These are phyloP conservation scores for Salix caprea DNA, from an alignment of 345 rosid genomes.

Conservation along the genomic window DNA sequence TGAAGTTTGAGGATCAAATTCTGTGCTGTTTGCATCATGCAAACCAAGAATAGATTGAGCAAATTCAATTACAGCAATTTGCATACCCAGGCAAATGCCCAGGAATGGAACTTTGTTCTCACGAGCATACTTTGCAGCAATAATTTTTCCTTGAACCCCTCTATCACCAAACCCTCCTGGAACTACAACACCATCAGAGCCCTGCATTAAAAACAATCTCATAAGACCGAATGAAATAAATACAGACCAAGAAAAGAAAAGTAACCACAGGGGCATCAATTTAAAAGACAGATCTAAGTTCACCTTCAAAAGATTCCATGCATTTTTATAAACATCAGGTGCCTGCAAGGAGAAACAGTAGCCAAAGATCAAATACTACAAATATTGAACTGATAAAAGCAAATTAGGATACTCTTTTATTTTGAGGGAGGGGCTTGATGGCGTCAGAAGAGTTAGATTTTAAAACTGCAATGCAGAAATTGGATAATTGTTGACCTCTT, in stretches of 20 bases:
- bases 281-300: slow-evolving; percentile 2
- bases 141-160: slow-evolving; percentile 90
- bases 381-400: background rate
- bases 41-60: slow-evolving; percentile 84
- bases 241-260: background rate
- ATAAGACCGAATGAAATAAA: slow-evolving; percentile 2
- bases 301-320: slow-evolving; percentile 88
- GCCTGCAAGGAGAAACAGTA: slow-evolving; percentile 42
- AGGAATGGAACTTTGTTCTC: slow-evolving; percentile 83
- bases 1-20: slow-evolving; percentile 73
- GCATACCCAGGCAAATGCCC: slow-evolving; percentile 99
- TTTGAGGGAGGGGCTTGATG: background rate
- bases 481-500: slow-evolving; percentile 36
- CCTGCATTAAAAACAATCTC: slow-evolving; percentile 36
- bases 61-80: slow-evolving; percentile 88
- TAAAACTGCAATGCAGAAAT: slow-evolving; percentile 1
- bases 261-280: background rate
- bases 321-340: slow-evolving; percentile 76
- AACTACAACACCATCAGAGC: slow-evolving; percentile 80
- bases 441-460: background rate
- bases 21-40: slow-evolving; percentile 76
- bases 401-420: background rate
- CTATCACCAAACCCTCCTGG: slow-evolving; percentile 99
- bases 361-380: slow-evolving; percentile 11
- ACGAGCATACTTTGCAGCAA: slow-evolving; percentile 92